phyloP scores from a whole-genome alignment of 1,284 basidiomycete species.

The Trichosporon ovoides region DNA sequence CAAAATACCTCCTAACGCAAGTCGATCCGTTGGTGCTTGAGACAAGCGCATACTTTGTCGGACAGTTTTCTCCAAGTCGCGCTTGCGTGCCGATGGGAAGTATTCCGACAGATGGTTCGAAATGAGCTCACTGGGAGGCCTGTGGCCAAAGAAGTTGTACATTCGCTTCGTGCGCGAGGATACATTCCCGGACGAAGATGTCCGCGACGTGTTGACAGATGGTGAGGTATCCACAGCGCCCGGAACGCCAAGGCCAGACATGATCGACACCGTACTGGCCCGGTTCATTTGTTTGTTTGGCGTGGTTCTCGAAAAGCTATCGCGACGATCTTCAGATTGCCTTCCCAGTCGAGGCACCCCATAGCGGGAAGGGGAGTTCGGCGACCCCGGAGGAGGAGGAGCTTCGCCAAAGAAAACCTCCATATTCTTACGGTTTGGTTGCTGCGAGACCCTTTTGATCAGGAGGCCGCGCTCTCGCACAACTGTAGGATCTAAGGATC shows the following conservation, averaged over 20 bases:
- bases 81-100: constrained; percentile 90
- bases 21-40: constrained; percentile 23
- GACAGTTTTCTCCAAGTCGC: constrained; percentile 71
- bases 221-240: constrained; percentile 61
- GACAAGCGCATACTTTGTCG: constrained; percentile 71
- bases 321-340: constrained; percentile 12
- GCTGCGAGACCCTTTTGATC: constrained; percentile 56
- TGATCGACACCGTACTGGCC: constrained; percentile 87
- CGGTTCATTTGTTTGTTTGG: constrained; percentile 68
- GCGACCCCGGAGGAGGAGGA: constrained; percentile 49
- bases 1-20: not conserved
- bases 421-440: constrained; percentile 53
- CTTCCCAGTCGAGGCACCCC: constrained; percentile 34
- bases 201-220: constrained; percentile 30
- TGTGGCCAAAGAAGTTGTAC: constrained; percentile 96
- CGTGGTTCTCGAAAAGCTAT: not conserved
- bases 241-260: constrained; percentile 81
- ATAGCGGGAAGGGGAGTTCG: constrained; percentile 50
- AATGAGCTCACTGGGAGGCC: constrained; percentile 94
- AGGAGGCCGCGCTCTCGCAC: constrained; percentile 72
- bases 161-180: constrained; percentile 53
- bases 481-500: constrained; percentile 8
- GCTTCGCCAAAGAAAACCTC: constrained; percentile 58
- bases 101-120: constrained; percentile 92
- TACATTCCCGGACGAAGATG: constrained; percentile 44